Evolutionary conservation across 2,329 filamentous ascomycete species (phyloP).

Genomic region (Elsinoe ampelina): DNA sequence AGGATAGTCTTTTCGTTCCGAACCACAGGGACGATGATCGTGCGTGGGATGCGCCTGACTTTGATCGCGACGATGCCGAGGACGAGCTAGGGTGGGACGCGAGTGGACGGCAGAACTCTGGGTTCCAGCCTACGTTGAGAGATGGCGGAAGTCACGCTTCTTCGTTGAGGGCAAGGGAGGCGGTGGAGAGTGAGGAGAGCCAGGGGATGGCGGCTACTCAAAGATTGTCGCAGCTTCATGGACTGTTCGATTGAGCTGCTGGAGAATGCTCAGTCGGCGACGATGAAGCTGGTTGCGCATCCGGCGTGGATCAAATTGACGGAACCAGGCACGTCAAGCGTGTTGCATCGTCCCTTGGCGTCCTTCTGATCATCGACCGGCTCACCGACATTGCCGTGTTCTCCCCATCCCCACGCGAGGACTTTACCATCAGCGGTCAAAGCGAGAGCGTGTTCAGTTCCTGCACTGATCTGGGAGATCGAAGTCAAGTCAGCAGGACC

Average conservation of each 20-base stretch:
- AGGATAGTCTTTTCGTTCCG: constrained; percentile 63
- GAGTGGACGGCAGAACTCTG: constrained; percentile 40
- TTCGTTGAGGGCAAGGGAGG: constrained; percentile 20
- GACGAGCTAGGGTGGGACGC: constrained; percentile 67
- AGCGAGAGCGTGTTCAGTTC: constrained; percentile 83
- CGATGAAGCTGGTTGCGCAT: constrained; percentile 81
- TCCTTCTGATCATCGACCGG: constrained; percentile 51
- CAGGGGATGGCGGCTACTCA: constrained; percentile 60
- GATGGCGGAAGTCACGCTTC: constrained; percentile 28
- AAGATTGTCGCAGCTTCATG: constrained; percentile 48
- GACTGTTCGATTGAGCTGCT: constrained; percentile 29
- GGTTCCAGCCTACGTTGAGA: constrained; percentile 36
- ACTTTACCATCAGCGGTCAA: constrained; percentile 56
- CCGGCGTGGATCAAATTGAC: constrained; percentile 66
- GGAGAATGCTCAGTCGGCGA: constrained; percentile 27
- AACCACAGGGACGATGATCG: constrained; percentile 59
- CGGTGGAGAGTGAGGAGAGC: constrained; percentile 17
- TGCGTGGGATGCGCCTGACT: constrained; percentile 62
- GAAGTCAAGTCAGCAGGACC: constrained; percentile 52
- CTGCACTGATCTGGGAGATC: constrained; percentile 59
- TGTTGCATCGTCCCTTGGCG: constrained; percentile 60
- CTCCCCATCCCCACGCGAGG: constrained; percentile 89
- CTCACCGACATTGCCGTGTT: constrained; percentile 91
- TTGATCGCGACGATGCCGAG: constrained; percentile 54
- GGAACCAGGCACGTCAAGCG: constrained; percentile 46